These are phyloP conservation scores for Clarireedia paspali DNA, from an alignment of 2,329 filamentous ascomycete genomes.

Conservation along the genomic window DNA sequence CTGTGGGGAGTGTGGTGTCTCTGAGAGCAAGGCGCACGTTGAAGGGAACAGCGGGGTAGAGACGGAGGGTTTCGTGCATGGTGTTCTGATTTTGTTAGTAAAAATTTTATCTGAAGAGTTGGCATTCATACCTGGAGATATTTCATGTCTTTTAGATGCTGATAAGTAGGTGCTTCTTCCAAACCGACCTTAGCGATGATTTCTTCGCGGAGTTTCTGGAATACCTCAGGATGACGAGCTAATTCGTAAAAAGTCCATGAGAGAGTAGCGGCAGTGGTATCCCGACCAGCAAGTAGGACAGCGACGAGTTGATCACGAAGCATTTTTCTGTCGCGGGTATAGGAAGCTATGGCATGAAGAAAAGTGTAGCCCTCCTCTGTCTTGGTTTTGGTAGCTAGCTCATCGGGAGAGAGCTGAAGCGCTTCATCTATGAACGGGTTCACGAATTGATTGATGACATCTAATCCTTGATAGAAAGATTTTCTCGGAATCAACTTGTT, in stretches of 20 bases:
- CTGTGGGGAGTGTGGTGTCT: conserved; percentile 68
- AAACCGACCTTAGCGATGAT: conserved; percentile 61
- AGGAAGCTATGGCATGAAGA: conserved; percentile 73
- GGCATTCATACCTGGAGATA: conserved; percentile 48
- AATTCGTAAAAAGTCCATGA: conserved; percentile 82
- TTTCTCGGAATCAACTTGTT: conserved; percentile 54
- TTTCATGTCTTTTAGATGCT: conserved; percentile 79
- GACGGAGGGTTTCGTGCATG: conserved; percentile 68
- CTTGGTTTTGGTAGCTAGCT: conserved; percentile 67
- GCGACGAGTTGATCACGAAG: conserved; percentile 80
- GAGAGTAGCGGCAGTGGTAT: conserved; percentile 78
- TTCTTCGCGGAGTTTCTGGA: conserved; percentile 63
- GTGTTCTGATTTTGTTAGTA: conserved; percentile 40
- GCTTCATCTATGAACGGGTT: conserved; percentile 70
- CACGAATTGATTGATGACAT: conserved; percentile 67
- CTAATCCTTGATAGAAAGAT: conserved; percentile 56
- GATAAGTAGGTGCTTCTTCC: conserved; percentile 59
- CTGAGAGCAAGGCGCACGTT: conserved; percentile 66
- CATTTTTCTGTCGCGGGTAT: conserved; percentile 63
- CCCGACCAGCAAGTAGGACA: conserved; percentile 75
- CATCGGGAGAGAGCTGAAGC: conserved; percentile 58
- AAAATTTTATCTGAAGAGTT: too few relatives aligned
- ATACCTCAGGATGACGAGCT: conserved; percentile 57
- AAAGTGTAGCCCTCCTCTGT: conserved; percentile 72
- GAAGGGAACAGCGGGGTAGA: conserved; percentile 73